These are phyloP conservation scores for Voacanga thouarsii DNA, from an alignment of 257 asterid genomes.

Conservation along the genomic window DNA sequence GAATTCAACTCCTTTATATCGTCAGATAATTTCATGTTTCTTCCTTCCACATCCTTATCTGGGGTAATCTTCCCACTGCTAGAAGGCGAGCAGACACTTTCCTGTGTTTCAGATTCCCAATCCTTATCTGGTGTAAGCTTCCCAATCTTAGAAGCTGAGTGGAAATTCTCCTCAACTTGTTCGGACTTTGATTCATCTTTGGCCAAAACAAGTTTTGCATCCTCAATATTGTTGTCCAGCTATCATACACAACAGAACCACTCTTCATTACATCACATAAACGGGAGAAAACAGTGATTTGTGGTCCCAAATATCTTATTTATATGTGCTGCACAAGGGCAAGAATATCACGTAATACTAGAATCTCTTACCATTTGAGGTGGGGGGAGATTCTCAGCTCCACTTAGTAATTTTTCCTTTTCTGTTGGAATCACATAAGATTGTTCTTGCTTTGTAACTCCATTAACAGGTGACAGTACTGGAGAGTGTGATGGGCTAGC, in stretches of 20 bases:
- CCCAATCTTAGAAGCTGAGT: slow-evolving; percentile 25
- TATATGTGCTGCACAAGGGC: not conserved
- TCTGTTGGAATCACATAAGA: slow-evolving; percentile 29
- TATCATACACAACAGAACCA: slow-evolving; percentile 24
- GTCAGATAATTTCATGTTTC: slow-evolving; percentile 33
- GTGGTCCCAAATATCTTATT: not conserved
- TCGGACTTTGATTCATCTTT: slow-evolving; percentile 36
- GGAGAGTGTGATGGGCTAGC: slow-evolving; percentile 52
- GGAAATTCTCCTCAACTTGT: slow-evolving; percentile 32
- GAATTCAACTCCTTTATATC: slow-evolving; percentile 50
- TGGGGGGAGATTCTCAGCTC: slow-evolving; percentile 47
- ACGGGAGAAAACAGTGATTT: not conserved
- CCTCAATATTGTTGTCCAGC: slow-evolving; percentile 40
- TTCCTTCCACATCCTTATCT: slow-evolving; percentile 32
- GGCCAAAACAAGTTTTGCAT: slow-evolving; percentile 32
- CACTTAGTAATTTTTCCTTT: slow-evolving; percentile 41
- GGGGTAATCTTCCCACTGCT: slow-evolving; percentile 4
- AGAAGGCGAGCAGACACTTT: slow-evolving; percentile 29
- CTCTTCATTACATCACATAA: slow-evolving; percentile 5
- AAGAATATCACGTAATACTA: not conserved
- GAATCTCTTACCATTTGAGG: slow-evolving; percentile 40
- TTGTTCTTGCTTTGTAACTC: slow-evolving; percentile 43
- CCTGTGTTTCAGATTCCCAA: slow-evolving; percentile 33
- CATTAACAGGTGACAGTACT: slow-evolving; percentile 40
- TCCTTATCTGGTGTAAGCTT: not conserved